Conservation (phyloP, 192 early-diverging fungal genomes). For the Polychytrium aggregatum region DNA sequence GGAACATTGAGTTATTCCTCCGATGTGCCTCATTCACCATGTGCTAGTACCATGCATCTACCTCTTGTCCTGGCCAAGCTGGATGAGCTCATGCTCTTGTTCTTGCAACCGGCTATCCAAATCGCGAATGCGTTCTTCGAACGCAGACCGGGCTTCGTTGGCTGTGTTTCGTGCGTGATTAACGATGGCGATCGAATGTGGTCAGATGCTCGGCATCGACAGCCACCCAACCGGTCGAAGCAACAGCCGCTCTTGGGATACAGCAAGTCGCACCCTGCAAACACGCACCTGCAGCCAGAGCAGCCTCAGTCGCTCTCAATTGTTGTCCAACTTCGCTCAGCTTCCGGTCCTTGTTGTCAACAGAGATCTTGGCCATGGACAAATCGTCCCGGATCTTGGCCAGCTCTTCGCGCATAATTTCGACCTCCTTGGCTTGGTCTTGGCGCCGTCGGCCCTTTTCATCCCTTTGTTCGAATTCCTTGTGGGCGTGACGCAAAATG, state of each 20-base stretch:
- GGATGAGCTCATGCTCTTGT: constrained; percentile 20
- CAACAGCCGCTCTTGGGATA: neutral
- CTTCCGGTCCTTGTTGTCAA: constrained; percentile 24
- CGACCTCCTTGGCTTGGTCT: constrained; percentile 17
- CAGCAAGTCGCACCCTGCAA: too few relatives aligned
- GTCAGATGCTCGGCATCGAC: neutral
- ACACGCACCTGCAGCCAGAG: too few relatives aligned
- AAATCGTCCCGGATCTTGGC: constrained; percentile 19
- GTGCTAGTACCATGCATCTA: neutral
- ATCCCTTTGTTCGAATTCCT: too few relatives aligned
- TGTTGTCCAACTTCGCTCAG: constrained; percentile 16
- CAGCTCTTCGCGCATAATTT: constrained; percentile 13
- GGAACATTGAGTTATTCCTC: too few relatives aligned
- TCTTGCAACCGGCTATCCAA: constrained; percentile 10
- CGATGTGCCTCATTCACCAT: neutral
- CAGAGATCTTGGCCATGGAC: constrained; percentile 23
- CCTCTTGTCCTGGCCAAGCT: constrained; percentile 33
- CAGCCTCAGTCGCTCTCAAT: too few relatives aligned
- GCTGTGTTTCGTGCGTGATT: constrained; percentile 4
- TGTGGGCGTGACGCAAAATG: too few relatives aligned
- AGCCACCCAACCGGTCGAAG: neutral
- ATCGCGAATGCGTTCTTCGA: constrained; percentile 21
- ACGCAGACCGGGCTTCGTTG: constrained; percentile 16
- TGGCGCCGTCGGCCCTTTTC: too few relatives aligned
- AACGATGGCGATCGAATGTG: neutral